These are phyloP conservation scores for Gossypium laxum DNA, from an alignment of 441 rosid species.

Conservation along the genomic window DNA sequence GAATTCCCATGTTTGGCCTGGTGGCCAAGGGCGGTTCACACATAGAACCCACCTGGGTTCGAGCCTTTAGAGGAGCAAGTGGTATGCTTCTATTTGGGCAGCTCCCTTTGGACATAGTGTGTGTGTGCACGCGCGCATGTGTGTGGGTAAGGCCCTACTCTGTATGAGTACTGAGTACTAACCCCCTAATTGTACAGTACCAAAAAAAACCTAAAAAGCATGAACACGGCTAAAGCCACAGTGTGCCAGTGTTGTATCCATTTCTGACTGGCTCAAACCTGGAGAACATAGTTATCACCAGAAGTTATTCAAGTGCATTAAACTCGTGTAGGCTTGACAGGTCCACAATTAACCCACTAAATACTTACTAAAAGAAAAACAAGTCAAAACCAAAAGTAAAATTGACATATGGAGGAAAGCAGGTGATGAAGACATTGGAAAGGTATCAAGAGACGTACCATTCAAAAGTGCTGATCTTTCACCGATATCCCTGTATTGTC, in stretches of 20 bases:
- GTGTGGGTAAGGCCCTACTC: too few species aligned
- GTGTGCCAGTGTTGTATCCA: too few species aligned
- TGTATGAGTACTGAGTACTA: too few species aligned
- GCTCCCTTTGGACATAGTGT: too few species aligned
- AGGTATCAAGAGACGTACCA: slow-evolving; percentile 36
- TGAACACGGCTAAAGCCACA: too few species aligned
- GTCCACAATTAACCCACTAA: not conserved
- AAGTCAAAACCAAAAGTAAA: not conserved
- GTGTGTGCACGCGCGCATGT: too few species aligned
- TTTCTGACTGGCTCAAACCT: not conserved
- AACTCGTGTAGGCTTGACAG: not conserved
- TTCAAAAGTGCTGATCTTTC: slow-evolving; percentile 68
- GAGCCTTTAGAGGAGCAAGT: too few species aligned
- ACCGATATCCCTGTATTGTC: slow-evolving; percentile 75
- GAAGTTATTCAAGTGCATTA: not conserved
- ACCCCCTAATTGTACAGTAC: too few species aligned
- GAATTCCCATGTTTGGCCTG: not conserved
- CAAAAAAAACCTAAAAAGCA: too few species aligned
- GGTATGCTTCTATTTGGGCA: too few species aligned
- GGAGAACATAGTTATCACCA: not conserved
- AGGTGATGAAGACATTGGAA: not conserved
- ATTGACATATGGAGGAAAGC: not conserved
- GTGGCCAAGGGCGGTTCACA: too few species aligned
- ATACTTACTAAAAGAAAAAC: not conserved
- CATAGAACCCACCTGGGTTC: too few species aligned